Evolutionary conservation across 106 monocot genomes (phyloP), one percentile per base, ranked within the genome.

Genomic region (Posidonia australis): DNA sequence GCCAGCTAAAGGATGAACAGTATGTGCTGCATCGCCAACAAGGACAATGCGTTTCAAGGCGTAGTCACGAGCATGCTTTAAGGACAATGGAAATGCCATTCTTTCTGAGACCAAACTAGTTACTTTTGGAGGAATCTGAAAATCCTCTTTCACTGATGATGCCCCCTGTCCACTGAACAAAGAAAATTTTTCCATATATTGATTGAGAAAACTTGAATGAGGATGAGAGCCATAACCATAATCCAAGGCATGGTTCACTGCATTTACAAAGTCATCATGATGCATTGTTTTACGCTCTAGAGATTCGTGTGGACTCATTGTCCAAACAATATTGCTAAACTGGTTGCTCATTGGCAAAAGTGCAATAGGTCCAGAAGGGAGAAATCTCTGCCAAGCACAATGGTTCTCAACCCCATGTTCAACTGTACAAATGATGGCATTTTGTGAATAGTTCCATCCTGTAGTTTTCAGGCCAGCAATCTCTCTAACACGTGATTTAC

Each of bases 241-340:
- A 77, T 90, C 80, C 79, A 98, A 71, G 30, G 90, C 98, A 77
- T 85, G 67, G 71, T 98, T 87, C 28, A 98, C 77, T 44, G 90
- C 65, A 26, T 79, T 82, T 32, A 85, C 70, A 63, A 98, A 91
- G 53, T 87, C 82, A 43, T 83, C 79, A 26, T 55, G 58, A 56
- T 67, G 80, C 85, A 85, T 81, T 41, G 67, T 74, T 66, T 82
- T 86, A 46, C 68, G 82, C 46, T 71, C 55, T 25, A 58, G 36
- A 62, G 90, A 59, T 32, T 82, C 84, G 10, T 80, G 79, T 3
- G 87, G 82, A 26, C 67, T 80, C 96, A 98, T 98, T 67, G 90
- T 86, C 96, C 96, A 98, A 23, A 98, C 96, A 70, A 98, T 90
- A 66, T 98, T 98, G 74, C 96, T 98, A 57, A 77, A 98, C 17